A percentile compares a stretch with the other conserved stretches of the same genome.
Conservation (phyloP, 805 yeast genomes). For the Wickerhamiella bombiphila region DNA sequence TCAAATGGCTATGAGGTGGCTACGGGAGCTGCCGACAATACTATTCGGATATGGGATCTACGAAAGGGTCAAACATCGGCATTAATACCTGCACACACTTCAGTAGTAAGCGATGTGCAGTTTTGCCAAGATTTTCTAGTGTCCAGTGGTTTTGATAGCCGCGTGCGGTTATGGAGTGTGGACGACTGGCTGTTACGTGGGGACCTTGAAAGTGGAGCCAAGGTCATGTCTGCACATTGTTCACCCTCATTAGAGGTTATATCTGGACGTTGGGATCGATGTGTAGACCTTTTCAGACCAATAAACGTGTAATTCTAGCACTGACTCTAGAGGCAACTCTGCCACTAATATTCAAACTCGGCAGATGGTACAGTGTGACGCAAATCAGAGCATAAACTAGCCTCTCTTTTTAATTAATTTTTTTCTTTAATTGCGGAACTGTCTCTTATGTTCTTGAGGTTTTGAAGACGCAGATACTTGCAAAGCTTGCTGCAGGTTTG, state of each 20-base stretch:
- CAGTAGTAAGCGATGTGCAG: constrained; percentile 50
- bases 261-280: constrained; percentile 73
- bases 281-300: constrained; percentile 37
- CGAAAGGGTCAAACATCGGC: constrained; percentile 32
- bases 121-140: constrained; percentile 30
- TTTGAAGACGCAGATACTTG: background rate
- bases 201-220: constrained; percentile 45
- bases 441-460: background rate
- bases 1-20: constrained; percentile 62
- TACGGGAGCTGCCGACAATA: constrained; percentile 72
- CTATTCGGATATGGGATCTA: constrained; percentile 75
- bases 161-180: constrained; percentile 45
- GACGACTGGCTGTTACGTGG: constrained; percentile 56
- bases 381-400: background rate
- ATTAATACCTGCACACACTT: constrained; percentile 62
- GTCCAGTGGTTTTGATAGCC: constrained; percentile 41
- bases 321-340: background rate
- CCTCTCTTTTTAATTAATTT: background rate
- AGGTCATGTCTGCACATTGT: constrained; percentile 36
- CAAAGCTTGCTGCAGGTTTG: background rate
- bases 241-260: no score
- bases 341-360: background rate
- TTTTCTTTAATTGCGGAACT: background rate
- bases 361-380: background rate
- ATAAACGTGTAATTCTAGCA: background rate